Evolutionary conservation across 164 flowering plant species (phyloP).

Genomic region (Vitis rotundifolia): DNA sequence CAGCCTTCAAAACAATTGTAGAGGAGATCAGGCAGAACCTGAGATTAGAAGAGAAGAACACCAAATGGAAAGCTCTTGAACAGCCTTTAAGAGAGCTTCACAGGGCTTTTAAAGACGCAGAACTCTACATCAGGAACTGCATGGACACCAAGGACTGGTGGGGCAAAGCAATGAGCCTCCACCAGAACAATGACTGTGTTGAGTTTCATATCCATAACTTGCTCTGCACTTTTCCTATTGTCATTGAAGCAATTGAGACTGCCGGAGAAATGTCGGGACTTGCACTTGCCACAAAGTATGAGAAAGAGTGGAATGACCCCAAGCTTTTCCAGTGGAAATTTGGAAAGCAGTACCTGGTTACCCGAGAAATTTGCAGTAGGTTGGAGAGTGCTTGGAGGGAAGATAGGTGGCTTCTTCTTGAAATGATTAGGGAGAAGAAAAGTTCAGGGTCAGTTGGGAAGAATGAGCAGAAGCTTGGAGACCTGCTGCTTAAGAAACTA

Average conservation of each 20-base stretch:
- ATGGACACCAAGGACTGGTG: constrained; percentile 69
- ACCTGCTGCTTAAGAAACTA: constrained; percentile 49
- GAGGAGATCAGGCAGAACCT: constrained; percentile 61
- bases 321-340: constrained; percentile 64
- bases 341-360: constrained; percentile 74
- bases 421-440: constrained; percentile 49
- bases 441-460: constrained; percentile 27
- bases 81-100: constrained; percentile 73
- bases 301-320: constrained; percentile 66
- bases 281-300: constrained; percentile 51
- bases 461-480: constrained; percentile 44
- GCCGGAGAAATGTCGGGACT: constrained; percentile 64
- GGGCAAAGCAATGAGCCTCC: constrained; percentile 61
- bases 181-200: constrained; percentile 70
- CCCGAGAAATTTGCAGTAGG: constrained; percentile 45
- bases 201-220: constrained; percentile 83
- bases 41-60: constrained; percentile 63
- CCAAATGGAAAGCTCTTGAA: constrained; percentile 86
- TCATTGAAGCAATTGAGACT: constrained; percentile 73
- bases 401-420: constrained; percentile 60
- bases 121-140: constrained; percentile 57
- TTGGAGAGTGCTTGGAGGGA: constrained; percentile 64
- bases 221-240: constrained; percentile 52
- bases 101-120: constrained; percentile 73
- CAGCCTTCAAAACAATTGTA: constrained; percentile 58